Percentiles rank a stretch among this genome's conserved stretches.
These are phyloP conservation scores for Pelargonium nanum DNA, from an alignment of 345 rosid genomes.

Conservation along the genomic window DNA sequence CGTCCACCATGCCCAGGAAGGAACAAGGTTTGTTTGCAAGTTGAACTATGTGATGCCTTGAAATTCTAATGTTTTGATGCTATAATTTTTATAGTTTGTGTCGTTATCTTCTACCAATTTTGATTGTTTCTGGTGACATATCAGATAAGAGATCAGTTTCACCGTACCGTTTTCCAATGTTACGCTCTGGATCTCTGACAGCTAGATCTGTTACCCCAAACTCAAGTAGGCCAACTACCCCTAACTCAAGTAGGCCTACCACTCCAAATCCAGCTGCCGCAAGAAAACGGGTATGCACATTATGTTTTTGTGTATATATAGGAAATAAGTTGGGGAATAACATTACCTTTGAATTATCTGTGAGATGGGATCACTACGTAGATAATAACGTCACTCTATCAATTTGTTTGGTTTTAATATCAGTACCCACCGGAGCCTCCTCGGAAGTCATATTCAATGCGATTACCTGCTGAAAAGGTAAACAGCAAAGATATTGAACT, in stretches of 20 bases:
- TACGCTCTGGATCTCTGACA: slow-evolving; percentile 68
- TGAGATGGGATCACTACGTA: background rate
- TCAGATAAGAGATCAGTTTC: slow-evolving; percentile 69
- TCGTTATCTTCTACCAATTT: background rate
- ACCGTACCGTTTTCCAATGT: slow-evolving; percentile 72
- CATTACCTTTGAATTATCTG: too few species aligned
- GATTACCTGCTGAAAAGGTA: slow-evolving; percentile 47
- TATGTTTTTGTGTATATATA: too few species aligned
- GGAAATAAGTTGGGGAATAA: too few species aligned
- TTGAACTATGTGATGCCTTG: background rate
- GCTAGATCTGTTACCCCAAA: slow-evolving; percentile 69
- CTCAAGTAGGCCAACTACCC: slow-evolving; percentile 47
- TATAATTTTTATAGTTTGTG: background rate
- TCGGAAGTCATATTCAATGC: slow-evolving; percentile 66
- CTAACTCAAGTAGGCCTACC: slow-evolving; percentile 34
- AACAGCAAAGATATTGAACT: slow-evolving; percentile 45
- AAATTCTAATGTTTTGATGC: background rate
- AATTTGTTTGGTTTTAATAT: background rate
- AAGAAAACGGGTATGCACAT: slow-evolving; percentile 40
- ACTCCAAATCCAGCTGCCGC: slow-evolving; percentile 46
- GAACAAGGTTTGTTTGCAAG: slow-evolving; percentile 38
- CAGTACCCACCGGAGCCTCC: slow-evolving; percentile 92
- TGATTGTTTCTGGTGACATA: slow-evolving; percentile 1
- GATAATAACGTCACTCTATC: too few species aligned
- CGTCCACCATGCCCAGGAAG: slow-evolving; percentile 51